Percentiles rank a stretch among this genome's conserved stretches.
These are phyloP conservation scores for Adansonia madagascariensis DNA, from an alignment of 441 rosid species.

Conservation along the genomic window DNA sequence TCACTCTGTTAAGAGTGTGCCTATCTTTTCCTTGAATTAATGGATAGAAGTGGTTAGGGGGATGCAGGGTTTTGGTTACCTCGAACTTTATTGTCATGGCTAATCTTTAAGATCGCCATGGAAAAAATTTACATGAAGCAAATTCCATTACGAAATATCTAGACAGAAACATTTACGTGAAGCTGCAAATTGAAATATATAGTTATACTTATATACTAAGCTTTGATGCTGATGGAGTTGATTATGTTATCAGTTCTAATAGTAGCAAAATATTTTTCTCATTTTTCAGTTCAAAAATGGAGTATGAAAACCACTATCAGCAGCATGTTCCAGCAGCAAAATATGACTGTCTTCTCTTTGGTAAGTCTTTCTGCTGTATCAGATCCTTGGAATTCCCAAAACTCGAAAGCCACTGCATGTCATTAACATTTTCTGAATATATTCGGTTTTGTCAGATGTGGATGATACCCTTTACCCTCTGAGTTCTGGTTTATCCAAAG, in stretches of 20 bases:
- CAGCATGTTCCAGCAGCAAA: conserved; percentile 39
- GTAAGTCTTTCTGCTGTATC: conserved; percentile 41
- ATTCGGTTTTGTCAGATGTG: conserved; percentile 51
- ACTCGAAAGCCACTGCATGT: not conserved
- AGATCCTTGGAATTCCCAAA: not conserved
- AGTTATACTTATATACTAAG: not conserved
- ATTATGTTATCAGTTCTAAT: not conserved
- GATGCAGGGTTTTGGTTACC: no score
- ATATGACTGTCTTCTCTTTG: conserved; percentile 85
- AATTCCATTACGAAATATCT: not conserved
- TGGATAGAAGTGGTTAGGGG: no score
- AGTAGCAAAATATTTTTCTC: not conserved
- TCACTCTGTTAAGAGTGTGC: no score
- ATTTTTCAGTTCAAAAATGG: conserved; percentile 42
- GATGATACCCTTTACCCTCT: conserved; percentile 88
- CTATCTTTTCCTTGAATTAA: no score
- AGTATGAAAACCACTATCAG: conserved; percentile 36
- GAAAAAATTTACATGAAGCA: not conserved
- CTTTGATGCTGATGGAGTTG: no score
- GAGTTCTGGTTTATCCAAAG: conserved; percentile 69
- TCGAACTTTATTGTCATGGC: no score
- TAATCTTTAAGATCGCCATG: no score
- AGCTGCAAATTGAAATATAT: no score
- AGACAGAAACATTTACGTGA: not conserved
- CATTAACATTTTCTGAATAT: conserved; percentile 1